These are phyloP conservation scores for Amylocarpus encephaloides DNA, from an alignment of 2,329 filamentous ascomycete species.

Conservation along the genomic window DNA sequence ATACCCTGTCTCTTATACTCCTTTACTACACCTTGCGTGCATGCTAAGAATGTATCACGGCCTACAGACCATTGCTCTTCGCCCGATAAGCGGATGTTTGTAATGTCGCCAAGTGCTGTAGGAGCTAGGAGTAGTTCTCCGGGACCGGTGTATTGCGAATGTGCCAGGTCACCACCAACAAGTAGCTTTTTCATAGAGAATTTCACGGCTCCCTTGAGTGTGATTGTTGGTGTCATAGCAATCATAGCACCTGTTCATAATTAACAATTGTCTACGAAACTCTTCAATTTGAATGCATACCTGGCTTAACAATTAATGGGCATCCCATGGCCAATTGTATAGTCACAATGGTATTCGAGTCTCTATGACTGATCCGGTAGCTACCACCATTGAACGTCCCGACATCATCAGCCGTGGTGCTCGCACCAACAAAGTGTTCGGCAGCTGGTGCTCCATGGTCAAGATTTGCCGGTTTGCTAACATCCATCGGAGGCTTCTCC, in stretches of 20 bases:
- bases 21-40: slow-evolving; percentile 79
- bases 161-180: slow-evolving; percentile 69
- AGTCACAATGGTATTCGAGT: slow-evolving; percentile 84
- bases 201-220: slow-evolving; percentile 73
- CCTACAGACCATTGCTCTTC: slow-evolving; percentile 77
- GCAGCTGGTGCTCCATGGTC: slow-evolving; percentile 36
- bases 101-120: slow-evolving; percentile 74
- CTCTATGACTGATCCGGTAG: slow-evolving; percentile 86
- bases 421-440: slow-evolving; percentile 57
- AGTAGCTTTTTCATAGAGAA: slow-evolving; percentile 92
- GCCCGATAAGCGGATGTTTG: slow-evolving; percentile 67
- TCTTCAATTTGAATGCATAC: slow-evolving; percentile 34
- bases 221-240: slow-evolving; percentile 85
- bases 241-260: slow-evolving; percentile 70
- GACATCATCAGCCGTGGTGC: slow-evolving; percentile 67
- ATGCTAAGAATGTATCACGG: slow-evolving; percentile 78
- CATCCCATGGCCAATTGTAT: slow-evolving; percentile 86
- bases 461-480: slow-evolving; percentile 26
- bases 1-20: slow-evolving; percentile 83
- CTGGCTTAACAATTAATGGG: slow-evolving; percentile 73
- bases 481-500: slow-evolving; percentile 30
- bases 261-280: not conserved
- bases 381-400: slow-evolving; percentile 97
- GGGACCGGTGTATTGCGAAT: slow-evolving; percentile 78
- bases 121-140: slow-evolving; percentile 86